Base-by-base conservation (phyloP, 257 asterid species). In the Plantago major region DNA sequence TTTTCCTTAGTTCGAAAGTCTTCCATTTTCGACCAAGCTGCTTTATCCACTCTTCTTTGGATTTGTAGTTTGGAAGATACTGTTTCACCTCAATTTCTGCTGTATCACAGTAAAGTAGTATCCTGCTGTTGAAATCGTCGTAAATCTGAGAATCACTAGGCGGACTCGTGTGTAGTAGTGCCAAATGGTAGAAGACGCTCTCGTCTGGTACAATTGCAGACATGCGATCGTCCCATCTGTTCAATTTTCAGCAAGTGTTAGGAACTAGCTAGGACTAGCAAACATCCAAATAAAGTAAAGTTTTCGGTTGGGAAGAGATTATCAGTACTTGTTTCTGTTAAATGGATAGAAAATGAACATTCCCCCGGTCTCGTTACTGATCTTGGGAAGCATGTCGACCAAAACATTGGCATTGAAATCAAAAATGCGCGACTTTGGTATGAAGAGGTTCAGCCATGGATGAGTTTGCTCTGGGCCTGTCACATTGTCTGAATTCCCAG, bases 391-490 rank as follows among this genome's bases (percentile, higher is more conserved):
- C 12, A 85, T 88, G 82, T 85, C 81, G 58, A 70, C 71, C 7
- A 85, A 72, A 66, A 85, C 89, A 47, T 75, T 87, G 7, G 58
- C 73, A 68, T 85, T 78, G 50, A 88, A 85, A 37, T 83, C 81
- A 22, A 22, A 22, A 2, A 22, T 81, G 30, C 72, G 6, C 6
- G 95, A 90, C 63, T 79, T 87, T 17, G 96, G 93, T 48, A 90
- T 81, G 69, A 82, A 79, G 46, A 90, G 81, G 65, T 84, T 87
- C 1, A 90, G 81, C 97, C 95, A 90, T 45, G 96, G 95, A 73
- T 90, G 96, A 48, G 94, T 73, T 18, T 73, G 77, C 70, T 71
- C 53, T 19, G 74, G 62, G 22, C 83, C 80, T 15, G 58, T 11
- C 9, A 30, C 19, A 15, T 30, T 54, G 57, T 64, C 76, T 46